Conservation (phyloP, 257 asterid species). For the Scutellaria barbata region DNA sequence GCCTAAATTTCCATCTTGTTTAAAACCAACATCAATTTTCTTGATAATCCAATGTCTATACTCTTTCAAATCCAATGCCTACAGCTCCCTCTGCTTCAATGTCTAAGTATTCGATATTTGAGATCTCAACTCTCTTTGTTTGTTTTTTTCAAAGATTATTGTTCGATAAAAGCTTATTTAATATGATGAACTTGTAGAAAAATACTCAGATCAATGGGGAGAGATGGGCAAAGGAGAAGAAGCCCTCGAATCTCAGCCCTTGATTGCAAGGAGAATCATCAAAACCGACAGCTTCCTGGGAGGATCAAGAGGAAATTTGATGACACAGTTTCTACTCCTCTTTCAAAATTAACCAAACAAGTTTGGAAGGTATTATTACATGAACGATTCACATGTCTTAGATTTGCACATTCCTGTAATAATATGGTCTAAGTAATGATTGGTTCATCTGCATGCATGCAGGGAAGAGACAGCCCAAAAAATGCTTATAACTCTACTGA, state of each 20-base stretch:
- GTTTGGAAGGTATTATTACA: constrained; percentile 51
- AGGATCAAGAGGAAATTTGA: constrained; percentile 51
- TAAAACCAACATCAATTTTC: not conserved
- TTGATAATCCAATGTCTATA: constrained; percentile 1
- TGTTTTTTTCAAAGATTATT: no score
- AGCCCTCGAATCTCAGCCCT: constrained; percentile 63
- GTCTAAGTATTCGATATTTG: constrained; percentile 33
- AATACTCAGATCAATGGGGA: constrained; percentile 21
- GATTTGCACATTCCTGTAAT: not conserved
- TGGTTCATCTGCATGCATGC: constrained; percentile 30
- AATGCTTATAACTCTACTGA: constrained; percentile 35
- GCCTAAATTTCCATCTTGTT: not conserved
- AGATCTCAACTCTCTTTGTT: no score
- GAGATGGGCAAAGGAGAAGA: constrained; percentile 51
- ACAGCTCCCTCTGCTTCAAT: not conserved
- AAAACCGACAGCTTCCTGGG: not conserved
- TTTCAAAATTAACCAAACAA: constrained; percentile 47
- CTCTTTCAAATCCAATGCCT: not conserved
- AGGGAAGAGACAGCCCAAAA: constrained; percentile 46
- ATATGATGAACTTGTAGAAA: constrained; percentile 18
- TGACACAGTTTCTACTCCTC: constrained; percentile 28
- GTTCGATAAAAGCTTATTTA: not conserved
- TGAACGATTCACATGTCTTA: not conserved
- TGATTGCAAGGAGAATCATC: constrained; percentile 40
- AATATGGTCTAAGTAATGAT: not conserved